Conservation (phyloP, 2,329 filamentous ascomycete genomes). For the Cephalotrichum gorgonifer region DNA sequence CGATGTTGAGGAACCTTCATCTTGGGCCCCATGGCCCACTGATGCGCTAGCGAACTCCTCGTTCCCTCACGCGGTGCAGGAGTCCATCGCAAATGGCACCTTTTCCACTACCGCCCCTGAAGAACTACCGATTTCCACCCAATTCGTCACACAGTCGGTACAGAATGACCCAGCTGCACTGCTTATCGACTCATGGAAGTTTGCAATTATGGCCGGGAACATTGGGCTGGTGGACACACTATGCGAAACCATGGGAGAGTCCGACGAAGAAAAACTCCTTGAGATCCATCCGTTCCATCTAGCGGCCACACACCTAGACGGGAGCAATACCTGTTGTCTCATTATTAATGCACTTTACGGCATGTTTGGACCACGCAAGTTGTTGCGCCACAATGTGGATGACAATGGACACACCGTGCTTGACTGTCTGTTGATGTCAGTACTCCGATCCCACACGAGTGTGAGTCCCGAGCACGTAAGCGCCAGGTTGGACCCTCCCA, state of each 20-base stretch:
- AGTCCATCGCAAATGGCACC: background rate
- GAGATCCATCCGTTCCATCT: background rate
- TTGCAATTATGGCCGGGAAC: constrained; percentile 15
- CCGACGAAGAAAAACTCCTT: no score
- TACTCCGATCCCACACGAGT: constrained; percentile 24
- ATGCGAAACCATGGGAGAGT: background rate
- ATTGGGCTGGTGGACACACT: background rate
- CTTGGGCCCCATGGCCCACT: background rate
- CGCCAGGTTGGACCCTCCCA: constrained; percentile 12
- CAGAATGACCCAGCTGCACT: constrained; percentile 5
- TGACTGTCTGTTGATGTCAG: constrained; percentile 24
- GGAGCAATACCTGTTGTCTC: background rate
- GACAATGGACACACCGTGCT: constrained; percentile 24
- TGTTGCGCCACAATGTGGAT: constrained; percentile 10
- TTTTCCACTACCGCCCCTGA: background rate
- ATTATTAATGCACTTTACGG: background rate
- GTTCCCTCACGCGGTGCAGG: constrained; percentile 8
- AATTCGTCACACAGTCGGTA: constrained; percentile 6
- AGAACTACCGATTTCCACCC: constrained; percentile 8
- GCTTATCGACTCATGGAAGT: constrained; percentile 5
- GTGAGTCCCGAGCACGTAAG: constrained; percentile 16
- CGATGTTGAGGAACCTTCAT: background rate
- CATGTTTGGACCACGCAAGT: accelerated
- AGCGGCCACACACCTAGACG: background rate
- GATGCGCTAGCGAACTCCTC: background rate